phyloP scores from a whole-genome alignment of 1,284 basidiomycete genomes.

The Exobasidium cylindrosporum region DNA sequence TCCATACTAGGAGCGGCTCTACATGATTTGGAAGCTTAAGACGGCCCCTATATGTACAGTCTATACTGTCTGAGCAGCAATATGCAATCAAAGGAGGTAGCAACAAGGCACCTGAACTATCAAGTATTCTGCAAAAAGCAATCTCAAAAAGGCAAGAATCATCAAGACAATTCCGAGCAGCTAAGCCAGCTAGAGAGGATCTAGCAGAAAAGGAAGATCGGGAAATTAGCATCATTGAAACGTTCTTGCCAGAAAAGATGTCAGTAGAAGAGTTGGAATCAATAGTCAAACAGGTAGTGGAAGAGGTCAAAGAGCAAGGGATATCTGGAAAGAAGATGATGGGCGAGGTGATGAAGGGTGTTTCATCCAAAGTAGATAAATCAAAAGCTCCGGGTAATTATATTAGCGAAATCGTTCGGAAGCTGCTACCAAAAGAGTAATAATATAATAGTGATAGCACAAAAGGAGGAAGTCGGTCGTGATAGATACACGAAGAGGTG shows the following conservation, averaged over 20 bases:
- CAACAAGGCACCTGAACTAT: neutral
- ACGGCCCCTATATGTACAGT: slow-evolving; percentile 18
- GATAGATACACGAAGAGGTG: neutral
- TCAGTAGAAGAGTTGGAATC: slow-evolving; percentile 11
- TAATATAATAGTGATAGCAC: slow-evolving; percentile 3
- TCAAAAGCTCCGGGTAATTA: neutral
- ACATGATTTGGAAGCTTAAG: no score
- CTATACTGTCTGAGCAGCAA: slow-evolving; percentile 38
- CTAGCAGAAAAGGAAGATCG: slow-evolving; percentile 41
- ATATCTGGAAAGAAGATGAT: slow-evolving; percentile 10
- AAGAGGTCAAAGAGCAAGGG: neutral
- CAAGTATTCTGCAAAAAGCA: slow-evolving; percentile 33
- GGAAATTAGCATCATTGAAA: slow-evolving; percentile 29
- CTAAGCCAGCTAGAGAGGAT: slow-evolving; percentile 37
- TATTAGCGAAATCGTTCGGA: slow-evolving; percentile 2
- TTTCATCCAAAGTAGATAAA: neutral
- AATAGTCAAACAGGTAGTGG: slow-evolving; percentile 8
- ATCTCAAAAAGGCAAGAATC: slow-evolving; percentile 34
- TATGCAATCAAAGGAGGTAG: slow-evolving; percentile 30
- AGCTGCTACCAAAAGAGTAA: neutral
- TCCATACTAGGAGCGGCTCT: no score
- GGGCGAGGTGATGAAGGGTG: slow-evolving; percentile 8
- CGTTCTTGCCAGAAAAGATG: slow-evolving; percentile 30
- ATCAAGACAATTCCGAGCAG: slow-evolving; percentile 32
- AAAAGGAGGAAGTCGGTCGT: neutral